Base-by-base conservation (phyloP, 2,329 filamentous ascomycete genomes). In the Cladosporium velox region DNA sequence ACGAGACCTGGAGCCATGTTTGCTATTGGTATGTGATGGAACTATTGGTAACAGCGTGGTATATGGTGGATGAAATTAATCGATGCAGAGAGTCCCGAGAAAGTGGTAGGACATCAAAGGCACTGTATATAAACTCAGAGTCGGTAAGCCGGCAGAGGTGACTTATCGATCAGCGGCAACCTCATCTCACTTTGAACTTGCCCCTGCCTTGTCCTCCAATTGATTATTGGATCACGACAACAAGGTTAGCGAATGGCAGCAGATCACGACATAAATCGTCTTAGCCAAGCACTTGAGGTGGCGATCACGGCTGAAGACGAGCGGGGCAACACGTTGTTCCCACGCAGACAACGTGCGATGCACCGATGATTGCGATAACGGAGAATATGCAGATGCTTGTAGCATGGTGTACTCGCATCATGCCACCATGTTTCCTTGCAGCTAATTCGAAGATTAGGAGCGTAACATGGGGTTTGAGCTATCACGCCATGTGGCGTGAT, bases 1-100 rank as follows among this genome's bases (percentile, higher is more conserved):
- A 82, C 73, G 11, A 82, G 73, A 71, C 77, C 79, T 67, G 80
- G 80, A 66, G 80, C 79, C 80, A 82, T 81, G 55, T 30, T 54
- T 21, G 41, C 70, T 66, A 15, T 12, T 5, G 57, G 3, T 30
- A 47, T 62, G 38, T 54, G 60, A 32, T 47, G 7, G 7, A 21
- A 18, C 0, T 10, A 14, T 41, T 18, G 14, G 15, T 47, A 12
- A 21, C 10, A 11, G 3, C 10, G 21, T 47, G 30, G 30, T 24
- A 44, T 18, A 59, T 12, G 26, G 47, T 30, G 41, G 26, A 15
- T 35, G 32, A 15, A 24, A 58, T 12, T 58, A 28, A 38, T 28
- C 11, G 21, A 58, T 28, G 14, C 21, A 38, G 30, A 41, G 12
- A 18, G 2, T 24, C 7, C 32, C 54, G 5, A 24, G 24, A 15